Base-by-base conservation (phyloP, 2,329 filamentous ascomycete genomes). In the Colletotrichum gloeosporioides region DNA sequence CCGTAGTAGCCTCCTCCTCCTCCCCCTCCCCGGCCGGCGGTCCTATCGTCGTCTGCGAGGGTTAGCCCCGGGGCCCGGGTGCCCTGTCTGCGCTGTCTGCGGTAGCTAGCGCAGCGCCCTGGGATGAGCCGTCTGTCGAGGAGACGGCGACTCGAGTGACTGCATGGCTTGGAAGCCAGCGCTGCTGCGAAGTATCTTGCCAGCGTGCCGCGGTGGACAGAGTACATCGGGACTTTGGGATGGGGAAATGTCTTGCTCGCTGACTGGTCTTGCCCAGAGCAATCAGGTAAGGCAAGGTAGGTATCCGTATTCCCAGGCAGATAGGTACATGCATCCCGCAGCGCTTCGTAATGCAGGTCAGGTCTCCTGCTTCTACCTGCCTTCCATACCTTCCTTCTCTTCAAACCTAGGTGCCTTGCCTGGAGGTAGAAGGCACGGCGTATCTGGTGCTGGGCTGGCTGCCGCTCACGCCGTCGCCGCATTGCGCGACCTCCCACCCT, bases 401-500 rank as follows among this genome's bases (percentile, higher is more conserved):
- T 29, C 55, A 59, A 27, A 59, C 12, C 53, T 27, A 22, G 22
- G 22, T 22, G 22, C 22, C 22, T 22, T 22, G 22, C 22, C 22
- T 22, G 22, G 22, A 22, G 22, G 22, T 22, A 22, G 22, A 22
- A 22, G 22, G 22, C 22, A 22, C 22, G 22, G 22, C 22, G 22
- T 59, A 59, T 39, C 44, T 74, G 61, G 31, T 49, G 39, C 39
- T 49, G 39, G 39, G 18, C 39, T 49, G 39, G 68, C 49, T 75
- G 61, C 72, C 68, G 72, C 72, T 71, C 72, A 75, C 73, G 69
- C 69, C 55, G 70, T 76, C 73, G 70, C 70, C 70, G 73, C 70
- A 73, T 69, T 69, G 64, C 70, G 70, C 64, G 73, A 76, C 73
- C 70, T 76, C 64, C 57, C 73, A 76, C 73, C 70, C 70, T 75